These are phyloP conservation scores for Lablab purpureus DNA, from an alignment of 306 rosid genomes.

Conservation along the genomic window DNA sequence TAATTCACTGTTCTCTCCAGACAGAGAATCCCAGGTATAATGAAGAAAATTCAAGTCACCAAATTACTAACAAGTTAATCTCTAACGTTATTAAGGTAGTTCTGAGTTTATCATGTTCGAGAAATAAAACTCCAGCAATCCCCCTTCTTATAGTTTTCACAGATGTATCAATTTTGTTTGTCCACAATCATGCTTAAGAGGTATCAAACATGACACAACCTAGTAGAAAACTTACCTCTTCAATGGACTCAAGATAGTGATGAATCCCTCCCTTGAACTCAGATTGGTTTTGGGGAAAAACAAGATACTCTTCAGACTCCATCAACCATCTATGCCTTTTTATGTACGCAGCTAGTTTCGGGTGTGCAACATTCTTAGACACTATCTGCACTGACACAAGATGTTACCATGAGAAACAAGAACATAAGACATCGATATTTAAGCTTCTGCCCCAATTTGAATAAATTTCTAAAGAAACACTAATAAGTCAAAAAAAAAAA, in stretches of 20 bases:
- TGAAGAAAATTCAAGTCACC: background rate
- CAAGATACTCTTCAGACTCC: conserved; percentile 76
- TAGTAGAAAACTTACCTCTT: conserved; percentile 69
- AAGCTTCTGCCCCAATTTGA: background rate
- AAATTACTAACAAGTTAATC: background rate
- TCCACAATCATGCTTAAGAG: conserved; percentile 14
- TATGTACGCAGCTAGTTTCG: conserved; percentile 79
- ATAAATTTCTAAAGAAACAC: background rate
- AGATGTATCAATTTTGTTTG: background rate
- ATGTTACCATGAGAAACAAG: conserved; percentile 47
- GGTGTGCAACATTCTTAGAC: conserved; percentile 93
- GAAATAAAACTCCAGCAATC: conserved; percentile 6
- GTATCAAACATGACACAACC: conserved; percentile 31
- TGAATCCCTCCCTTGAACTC: conserved; percentile 81
- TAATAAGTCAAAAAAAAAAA: background rate
- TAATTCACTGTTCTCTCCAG: background rate
- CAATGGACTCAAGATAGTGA: conserved; percentile 95
- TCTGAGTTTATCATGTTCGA: conserved; percentile 8
- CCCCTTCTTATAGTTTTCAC: background rate
- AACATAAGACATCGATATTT: conserved; percentile 16
- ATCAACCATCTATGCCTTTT: conserved; percentile 80
- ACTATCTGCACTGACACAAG: conserved; percentile 73
- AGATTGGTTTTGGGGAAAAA: conserved; percentile 83
- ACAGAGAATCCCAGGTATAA: background rate
- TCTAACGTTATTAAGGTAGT: conserved; percentile 1